phyloP scores from a whole-genome alignment of 2,329 filamentous ascomycete species.

The Fusarium praegraminearum region DNA sequence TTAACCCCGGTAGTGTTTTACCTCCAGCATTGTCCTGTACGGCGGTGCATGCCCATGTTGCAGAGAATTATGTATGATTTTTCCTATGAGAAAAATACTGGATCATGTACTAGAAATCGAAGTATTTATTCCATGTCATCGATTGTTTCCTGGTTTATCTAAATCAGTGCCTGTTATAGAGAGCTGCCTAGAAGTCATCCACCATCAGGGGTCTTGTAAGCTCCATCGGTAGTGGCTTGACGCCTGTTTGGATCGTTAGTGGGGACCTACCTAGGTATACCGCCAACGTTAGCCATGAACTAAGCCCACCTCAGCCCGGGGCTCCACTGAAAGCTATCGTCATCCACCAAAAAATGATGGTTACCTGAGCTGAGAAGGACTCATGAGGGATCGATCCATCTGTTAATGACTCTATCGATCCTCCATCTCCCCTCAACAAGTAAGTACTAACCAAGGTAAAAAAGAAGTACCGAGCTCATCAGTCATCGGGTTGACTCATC shows the following conservation, averaged over 20 bases:
- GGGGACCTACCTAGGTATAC: slow-evolving; percentile 8
- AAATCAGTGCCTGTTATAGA: neutral
- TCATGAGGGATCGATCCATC: slow-evolving; percentile 24
- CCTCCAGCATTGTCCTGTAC: neutral
- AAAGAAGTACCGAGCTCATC: neutral
- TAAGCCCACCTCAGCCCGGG: slow-evolving; percentile 12
- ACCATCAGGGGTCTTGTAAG: slow-evolving; percentile 22
- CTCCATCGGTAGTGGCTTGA: slow-evolving; percentile 36
- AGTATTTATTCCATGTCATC: neutral
- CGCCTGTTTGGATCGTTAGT: slow-evolving; percentile 7
- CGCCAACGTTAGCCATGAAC: neutral
- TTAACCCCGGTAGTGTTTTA: slow-evolving; percentile 2
- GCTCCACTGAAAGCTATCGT: slow-evolving; percentile 20
- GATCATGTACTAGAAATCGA: neutral
- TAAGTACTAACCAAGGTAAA: neutral
- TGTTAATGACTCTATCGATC: slow-evolving; percentile 36
- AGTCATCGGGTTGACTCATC: slow-evolving; percentile 36
- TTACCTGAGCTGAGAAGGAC: slow-evolving; percentile 22
- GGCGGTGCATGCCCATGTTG: neutral
- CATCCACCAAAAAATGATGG: slow-evolving; percentile 26
- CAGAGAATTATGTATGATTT: neutral
- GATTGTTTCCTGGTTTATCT: neutral
- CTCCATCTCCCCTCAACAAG: slow-evolving; percentile 4
- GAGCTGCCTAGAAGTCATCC: neutral
- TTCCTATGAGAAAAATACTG: neutral